These are phyloP conservation scores for Lachancea quebecensis DNA, from an alignment of 805 yeast genomes.

Conservation along the genomic window DNA sequence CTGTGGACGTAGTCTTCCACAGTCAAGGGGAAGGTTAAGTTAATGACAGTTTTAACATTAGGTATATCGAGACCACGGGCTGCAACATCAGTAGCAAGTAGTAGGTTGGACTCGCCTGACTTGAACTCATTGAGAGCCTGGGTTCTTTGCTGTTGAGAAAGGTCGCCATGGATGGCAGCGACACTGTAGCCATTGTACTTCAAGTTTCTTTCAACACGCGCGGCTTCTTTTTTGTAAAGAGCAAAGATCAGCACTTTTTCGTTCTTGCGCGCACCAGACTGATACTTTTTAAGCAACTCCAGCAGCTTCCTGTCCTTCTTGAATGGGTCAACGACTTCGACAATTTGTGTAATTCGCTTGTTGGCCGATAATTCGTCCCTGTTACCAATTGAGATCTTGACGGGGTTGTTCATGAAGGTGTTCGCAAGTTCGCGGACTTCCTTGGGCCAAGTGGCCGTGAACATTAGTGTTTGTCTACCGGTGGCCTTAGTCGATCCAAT, in stretches of 20 bases:
- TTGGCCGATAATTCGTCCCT: constrained; percentile 92
- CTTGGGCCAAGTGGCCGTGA: constrained; percentile 99
- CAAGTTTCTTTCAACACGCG: constrained; percentile 76
- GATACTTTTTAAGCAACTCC: constrained; percentile 67
- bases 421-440: constrained; percentile 91
- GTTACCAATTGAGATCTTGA: constrained; percentile 87
- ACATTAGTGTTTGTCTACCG: constrained; percentile 88
- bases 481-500: constrained; percentile 49
- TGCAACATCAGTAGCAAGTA: constrained; percentile 97
- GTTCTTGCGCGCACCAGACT: constrained; percentile 53
- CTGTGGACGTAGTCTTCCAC: constrained; percentile 96
- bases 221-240: constrained; percentile 92
- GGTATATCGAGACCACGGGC: constrained; percentile 98
- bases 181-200: constrained; percentile 68
- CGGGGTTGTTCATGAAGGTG: constrained; percentile 77
- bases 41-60: constrained; percentile 90
- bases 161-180: constrained; percentile 94
- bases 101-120: constrained; percentile 61
- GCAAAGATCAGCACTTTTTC: constrained; percentile 92
- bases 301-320: constrained; percentile 73
- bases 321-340: constrained; percentile 81
- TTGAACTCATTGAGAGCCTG: constrained; percentile 81
- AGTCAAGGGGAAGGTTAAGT: constrained; percentile 91
- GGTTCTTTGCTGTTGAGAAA: constrained; percentile 87
- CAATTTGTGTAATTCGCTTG: constrained; percentile 86